Conservation (phyloP, 768 basidiomycete species). For the Podaxis sp. region DNA sequence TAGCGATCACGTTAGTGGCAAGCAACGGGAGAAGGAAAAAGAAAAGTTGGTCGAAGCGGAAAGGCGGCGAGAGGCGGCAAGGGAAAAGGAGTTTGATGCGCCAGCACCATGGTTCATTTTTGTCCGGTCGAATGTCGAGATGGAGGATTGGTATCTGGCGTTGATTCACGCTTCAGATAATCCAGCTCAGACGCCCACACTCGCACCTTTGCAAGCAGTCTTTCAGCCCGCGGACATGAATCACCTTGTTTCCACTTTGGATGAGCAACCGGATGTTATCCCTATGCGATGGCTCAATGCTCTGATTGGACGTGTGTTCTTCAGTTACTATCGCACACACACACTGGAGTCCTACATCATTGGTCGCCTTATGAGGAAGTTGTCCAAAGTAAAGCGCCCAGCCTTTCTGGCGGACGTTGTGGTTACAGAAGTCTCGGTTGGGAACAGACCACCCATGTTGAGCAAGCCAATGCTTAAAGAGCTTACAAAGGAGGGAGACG, state of each 20-base stretch:
- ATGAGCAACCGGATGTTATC: conserved; percentile 93
- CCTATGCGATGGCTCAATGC: conserved; percentile 99
- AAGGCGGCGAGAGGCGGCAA: conserved; percentile 43
- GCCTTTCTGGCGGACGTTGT: conserved; percentile 81
- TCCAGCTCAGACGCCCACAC: conserved; percentile 59
- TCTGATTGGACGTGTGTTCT: conserved; percentile 88
- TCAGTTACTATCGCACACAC: conserved; percentile 86
- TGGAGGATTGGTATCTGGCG: conserved; percentile 97
- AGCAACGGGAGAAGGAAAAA: conserved; percentile 38
- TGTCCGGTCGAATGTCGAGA: conserved; percentile 81
- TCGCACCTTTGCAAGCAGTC: conserved; percentile 59
- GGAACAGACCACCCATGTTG: conserved; percentile 78
- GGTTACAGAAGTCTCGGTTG: conserved; percentile 88
- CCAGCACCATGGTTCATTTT: conserved; percentile 92
- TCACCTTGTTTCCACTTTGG: conserved; percentile 78
- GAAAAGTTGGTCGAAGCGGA: conserved; percentile 35
- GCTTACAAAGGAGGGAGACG: conserved; percentile 91
- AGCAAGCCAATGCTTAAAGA: conserved; percentile 99
- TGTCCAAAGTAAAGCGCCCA: conserved; percentile 89
- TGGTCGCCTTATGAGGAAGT: conserved; percentile 87
- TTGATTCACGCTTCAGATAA: conserved; percentile 73
- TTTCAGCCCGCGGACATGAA: conserved; percentile 83
- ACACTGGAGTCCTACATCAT: conserved; percentile 84
- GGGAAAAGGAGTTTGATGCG: conserved; percentile 50
- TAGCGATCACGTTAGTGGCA: conserved; percentile 22